Conservation (phyloP, 1,139 yeast genomes). For the Taphrina deformans region DNA sequence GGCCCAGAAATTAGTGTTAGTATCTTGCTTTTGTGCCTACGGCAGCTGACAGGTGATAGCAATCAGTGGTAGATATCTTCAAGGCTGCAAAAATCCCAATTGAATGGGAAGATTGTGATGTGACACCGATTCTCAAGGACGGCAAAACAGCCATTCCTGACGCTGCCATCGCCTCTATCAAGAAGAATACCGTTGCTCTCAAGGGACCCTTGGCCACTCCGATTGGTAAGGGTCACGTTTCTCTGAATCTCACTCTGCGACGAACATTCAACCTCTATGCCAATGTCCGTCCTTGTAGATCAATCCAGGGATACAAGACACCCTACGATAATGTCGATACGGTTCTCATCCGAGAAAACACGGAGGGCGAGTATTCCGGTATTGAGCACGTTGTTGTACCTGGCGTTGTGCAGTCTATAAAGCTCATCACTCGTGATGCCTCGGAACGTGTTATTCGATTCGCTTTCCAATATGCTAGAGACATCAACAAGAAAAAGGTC, state of each 20-base stretch:
- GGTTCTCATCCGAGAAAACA: slow-evolving; percentile 95
- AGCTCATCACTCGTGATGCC: slow-evolving; percentile 93
- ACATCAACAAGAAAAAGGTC: slow-evolving; percentile 84
- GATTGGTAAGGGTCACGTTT: slow-evolving; percentile 97
- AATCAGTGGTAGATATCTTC: slow-evolving; percentile 39
- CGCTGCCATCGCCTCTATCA: slow-evolving; percentile 87
- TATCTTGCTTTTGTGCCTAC: neutral
- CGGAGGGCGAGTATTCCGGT: slow-evolving; percentile 99
- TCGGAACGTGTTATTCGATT: slow-evolving; percentile 94
- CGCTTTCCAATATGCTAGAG: slow-evolving; percentile 93
- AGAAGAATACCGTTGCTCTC: slow-evolving; percentile 88
- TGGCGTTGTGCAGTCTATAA: slow-evolving; percentile 97
- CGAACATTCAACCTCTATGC: slow-evolving; percentile 91
- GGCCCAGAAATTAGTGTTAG: slow-evolving; percentile 81
- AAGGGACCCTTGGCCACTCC: slow-evolving; percentile 99
- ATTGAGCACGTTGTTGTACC: slow-evolving; percentile 97
- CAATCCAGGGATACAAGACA: slow-evolving; percentile 89
- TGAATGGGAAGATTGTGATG: slow-evolving; percentile 97
- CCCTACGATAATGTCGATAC: slow-evolving; percentile 94
- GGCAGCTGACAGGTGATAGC: neutral
- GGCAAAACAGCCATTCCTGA: slow-evolving; percentile 94
- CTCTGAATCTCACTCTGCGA: slow-evolving; percentile 94
- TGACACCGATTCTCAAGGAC: slow-evolving; percentile 85
- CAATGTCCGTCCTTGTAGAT: slow-evolving; percentile 95
- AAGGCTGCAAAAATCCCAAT: slow-evolving; percentile 76